A percentile compares a stretch with the other conserved stretches of the same genome.
These are phyloP conservation scores for Conticribra weissflogii DNA, from an alignment of 108 stramenopile genomes.

Conservation along the genomic window DNA sequence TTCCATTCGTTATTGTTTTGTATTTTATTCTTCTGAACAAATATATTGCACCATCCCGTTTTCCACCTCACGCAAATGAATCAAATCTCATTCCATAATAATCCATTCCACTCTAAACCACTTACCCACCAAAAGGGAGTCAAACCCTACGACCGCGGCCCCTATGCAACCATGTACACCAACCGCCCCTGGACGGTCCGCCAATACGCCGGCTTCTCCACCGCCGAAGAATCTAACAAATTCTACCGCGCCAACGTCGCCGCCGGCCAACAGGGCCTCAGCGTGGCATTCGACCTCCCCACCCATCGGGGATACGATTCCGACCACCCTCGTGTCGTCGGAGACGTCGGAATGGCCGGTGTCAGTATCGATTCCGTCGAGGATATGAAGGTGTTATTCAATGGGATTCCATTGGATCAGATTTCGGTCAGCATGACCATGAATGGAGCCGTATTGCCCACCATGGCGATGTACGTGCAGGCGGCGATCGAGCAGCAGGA, in stretches of 20 bases:
- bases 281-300: conserved; percentile 97
- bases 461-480: conserved; percentile 93
- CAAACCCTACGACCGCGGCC: conserved; percentile 96
- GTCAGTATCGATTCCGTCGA: conserved; percentile 95
- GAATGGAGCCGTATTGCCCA: conserved; percentile 98
- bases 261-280: conserved; percentile 95
- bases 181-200: conserved; percentile 83
- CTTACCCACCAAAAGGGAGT: conserved; percentile 58
- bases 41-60: too few species aligned
- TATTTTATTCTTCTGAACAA: too few species aligned
- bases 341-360: conserved; percentile 99
- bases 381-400: conserved; percentile 97
- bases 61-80: too few species aligned
- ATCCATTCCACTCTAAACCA: neutral
- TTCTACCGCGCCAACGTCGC: conserved; percentile 91
- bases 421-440: conserved; percentile 97
- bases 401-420: conserved; percentile 94
- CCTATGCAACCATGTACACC: conserved; percentile 99
- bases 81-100: too few species aligned
- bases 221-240: conserved; percentile 96
- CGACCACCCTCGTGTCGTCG: conserved; percentile 94
- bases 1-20: neutral
- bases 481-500: conserved; percentile 85
- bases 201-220: conserved; percentile 97
- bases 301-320: conserved; percentile 98